A percentile compares a stretch with the other conserved stretches of the same genome.
Conservation (phyloP, 169 alveolate species). For the Cryptosporidium ubiquitum region DNA sequence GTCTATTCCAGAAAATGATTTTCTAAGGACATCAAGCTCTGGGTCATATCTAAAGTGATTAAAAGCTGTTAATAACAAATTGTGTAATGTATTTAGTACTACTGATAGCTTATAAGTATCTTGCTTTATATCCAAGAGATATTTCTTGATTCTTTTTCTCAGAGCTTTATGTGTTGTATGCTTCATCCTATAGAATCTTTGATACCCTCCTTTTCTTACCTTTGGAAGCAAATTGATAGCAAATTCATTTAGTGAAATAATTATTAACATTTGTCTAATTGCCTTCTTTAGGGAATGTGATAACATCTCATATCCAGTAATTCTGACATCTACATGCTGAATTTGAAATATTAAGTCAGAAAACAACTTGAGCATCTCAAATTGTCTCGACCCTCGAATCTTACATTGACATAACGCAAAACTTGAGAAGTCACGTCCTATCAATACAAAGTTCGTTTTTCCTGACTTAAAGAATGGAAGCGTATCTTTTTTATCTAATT, state of each 20-base stretch:
- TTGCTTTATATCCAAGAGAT: conserved; percentile 9
- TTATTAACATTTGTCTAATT: conserved; percentile 50
- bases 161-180: conserved; percentile 62
- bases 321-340: conserved; percentile 25
- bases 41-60: conserved; percentile 63
- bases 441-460: conserved; percentile 24
- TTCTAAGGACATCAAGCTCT: conserved; percentile 54
- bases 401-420: conserved; percentile 55
- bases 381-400: conserved; percentile 28
- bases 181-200: conserved; percentile 70
- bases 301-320: conserved; percentile 42
- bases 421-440: conserved; percentile 59
- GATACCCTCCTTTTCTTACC: conserved; percentile 65
- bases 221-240: conserved; percentile 56
- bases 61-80: conserved; percentile 48
- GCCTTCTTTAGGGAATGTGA: conserved; percentile 67
- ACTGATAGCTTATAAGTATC: conserved; percentile 43
- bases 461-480: conserved; percentile 28
- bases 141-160: conserved; percentile 40
- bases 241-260: conserved; percentile 57
- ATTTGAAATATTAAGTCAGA: conserved; percentile 55
- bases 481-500: not conserved
- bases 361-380: conserved; percentile 39
- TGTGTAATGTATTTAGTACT: conserved; percentile 14
- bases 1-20: conserved; percentile 27